Percentiles rank a stretch among this genome's conserved stretches.
Conservation (phyloP, 345 rosid species). For the Gossypium anomalum region DNA sequence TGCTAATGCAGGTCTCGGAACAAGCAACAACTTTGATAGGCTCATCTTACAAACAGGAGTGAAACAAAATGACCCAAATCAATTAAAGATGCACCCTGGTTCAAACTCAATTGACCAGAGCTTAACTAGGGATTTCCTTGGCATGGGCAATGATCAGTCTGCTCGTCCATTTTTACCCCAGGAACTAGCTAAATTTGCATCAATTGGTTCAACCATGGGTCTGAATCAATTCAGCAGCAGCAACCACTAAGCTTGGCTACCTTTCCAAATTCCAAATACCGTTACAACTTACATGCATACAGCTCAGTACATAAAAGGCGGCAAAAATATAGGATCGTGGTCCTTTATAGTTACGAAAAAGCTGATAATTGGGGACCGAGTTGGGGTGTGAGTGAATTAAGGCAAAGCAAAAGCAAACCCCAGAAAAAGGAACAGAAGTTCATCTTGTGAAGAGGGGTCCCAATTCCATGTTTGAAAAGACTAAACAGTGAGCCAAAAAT, state of each 20-base stretch:
- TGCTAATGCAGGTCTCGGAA: constrained; percentile 6
- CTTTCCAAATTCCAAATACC: constrained; percentile 7
- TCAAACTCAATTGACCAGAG: constrained; percentile 38
- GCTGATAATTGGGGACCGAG: constrained; percentile 23
- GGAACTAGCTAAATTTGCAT: constrained; percentile 71
- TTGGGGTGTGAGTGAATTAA: neutral
- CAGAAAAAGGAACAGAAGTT: constrained; percentile 2
- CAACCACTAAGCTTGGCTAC: constrained; percentile 23
- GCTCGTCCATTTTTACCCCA: constrained; percentile 49
- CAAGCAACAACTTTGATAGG: constrained; percentile 18
- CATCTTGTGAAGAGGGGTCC: constrained; percentile 28
- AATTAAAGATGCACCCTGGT: constrained; percentile 28
- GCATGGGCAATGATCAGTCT: constrained; percentile 52
- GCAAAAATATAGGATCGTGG: neutral
- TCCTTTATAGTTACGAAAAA: neutral
- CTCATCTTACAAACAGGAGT: constrained; percentile 29
- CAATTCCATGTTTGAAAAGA: constrained; percentile 35
- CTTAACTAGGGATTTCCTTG: constrained; percentile 78
- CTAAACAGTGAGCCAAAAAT: constrained; percentile 28
- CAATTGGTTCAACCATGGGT: constrained; percentile 51
- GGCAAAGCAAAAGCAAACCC: neutral
- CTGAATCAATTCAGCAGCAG: constrained; percentile 39
- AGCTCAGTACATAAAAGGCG: neutral
- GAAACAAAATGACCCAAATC: constrained; percentile 20
- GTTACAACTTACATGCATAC: constrained; percentile 1